Base-by-base conservation (phyloP, 2,329 filamentous ascomycete genomes). In the Chaetomium strumarium region DNA sequence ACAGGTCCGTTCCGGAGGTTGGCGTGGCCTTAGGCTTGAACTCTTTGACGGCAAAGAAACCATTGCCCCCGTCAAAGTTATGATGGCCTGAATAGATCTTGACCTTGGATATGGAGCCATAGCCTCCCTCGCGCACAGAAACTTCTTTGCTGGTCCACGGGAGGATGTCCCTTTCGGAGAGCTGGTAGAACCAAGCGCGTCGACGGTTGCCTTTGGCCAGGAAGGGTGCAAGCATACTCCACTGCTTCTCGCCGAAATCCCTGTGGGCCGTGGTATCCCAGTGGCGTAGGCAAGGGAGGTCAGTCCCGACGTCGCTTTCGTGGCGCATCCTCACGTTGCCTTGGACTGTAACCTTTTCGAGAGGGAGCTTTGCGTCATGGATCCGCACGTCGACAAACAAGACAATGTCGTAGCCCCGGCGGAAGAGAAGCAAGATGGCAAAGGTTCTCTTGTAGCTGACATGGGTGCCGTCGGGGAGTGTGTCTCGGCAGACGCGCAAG, bases 41-140 rank as follows among this genome's bases (percentile, higher is more conserved):
- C 29, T 50, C 46, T 20, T 55, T 55, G 37, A 55, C 29, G 10
- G 53, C 53, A 37, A 55, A 55, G 2, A n/a, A 29, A 13, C 42
- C 33, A 14, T 34, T 37, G 41, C 29, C 39, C 14, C 34, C 16
- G 34, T 37, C 52, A 39, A 55, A 55, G 38, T 47, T 55, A 46
- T 55, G 46, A 38, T 55, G 49, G 13, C 33, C 30, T 1, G 49
- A 31, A 11, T 55, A 46, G 11, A 55, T 52, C 29, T 47, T 17
- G 10, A 55, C 29, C 29, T 39, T 46, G 5, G 49, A 52, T 5
- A 55, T 50, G 19, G n/a, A 50, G 42, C 46, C 48, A 31, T 50
- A 44, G 10, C 53, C 50, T 1, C 46, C 46, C 2, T 47, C 34
- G 30, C 42, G 41, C 12, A 43, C 13, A 2, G 7, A 3, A 2